Conservation (phyloP, 805 yeast species). For the Monosporozyma siamensis region DNA sequence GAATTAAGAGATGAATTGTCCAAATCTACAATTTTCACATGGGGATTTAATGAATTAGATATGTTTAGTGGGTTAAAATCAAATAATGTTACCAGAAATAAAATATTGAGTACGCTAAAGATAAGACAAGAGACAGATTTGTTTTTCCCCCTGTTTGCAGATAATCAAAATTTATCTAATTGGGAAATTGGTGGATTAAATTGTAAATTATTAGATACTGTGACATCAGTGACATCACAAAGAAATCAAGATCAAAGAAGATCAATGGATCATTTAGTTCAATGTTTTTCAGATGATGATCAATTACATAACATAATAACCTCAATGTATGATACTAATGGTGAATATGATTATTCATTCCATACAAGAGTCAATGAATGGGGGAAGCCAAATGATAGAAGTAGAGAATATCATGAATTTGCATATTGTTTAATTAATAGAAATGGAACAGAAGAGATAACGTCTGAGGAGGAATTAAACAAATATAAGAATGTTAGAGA, state of each 20-base stretch:
- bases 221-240: constrained; percentile 17
- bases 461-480: background rate
- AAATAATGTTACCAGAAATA: constrained; percentile 23
- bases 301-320: constrained; percentile 18
- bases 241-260: constrained; percentile 9
- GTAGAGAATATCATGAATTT: constrained; percentile 13
- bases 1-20: constrained; percentile 61
- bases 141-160: constrained; percentile 42
- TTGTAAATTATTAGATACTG: constrained; percentile 18
- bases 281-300: constrained; percentile 18
- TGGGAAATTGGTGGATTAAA: constrained; percentile 25
- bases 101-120: constrained; percentile 40
- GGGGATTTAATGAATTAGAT: constrained; percentile 35
- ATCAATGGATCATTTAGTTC: constrained; percentile 16
- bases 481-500: constrained; percentile 3
- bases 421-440: constrained; percentile 16
- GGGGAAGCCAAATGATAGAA: background rate
- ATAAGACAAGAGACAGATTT: constrained; percentile 43
- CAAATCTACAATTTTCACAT: constrained; percentile 37
- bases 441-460: background rate
- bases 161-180: constrained; percentile 14
- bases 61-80: constrained; percentile 10
- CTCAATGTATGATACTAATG: constrained; percentile 9
- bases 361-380: constrained; percentile 7
- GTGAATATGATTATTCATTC: constrained; percentile 15